Percentiles rank a stretch among this genome's conserved stretches.
Evolutionary conservation across 331 rosid genomes (phyloP).

Genomic region (Quercus phellos): DNA sequence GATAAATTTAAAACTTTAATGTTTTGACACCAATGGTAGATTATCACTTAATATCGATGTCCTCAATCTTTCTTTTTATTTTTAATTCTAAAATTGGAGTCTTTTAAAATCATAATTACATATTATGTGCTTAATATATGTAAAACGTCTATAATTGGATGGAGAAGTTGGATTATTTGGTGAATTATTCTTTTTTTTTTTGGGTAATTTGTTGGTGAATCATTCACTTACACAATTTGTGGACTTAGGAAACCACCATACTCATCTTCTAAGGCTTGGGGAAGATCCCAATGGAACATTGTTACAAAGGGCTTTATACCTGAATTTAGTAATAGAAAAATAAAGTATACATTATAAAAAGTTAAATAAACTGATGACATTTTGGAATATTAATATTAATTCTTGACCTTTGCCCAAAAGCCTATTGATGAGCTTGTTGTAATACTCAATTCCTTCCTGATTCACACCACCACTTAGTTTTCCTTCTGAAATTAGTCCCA

Average conservation of each 20-base stretch:
- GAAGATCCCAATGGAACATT: not conserved
- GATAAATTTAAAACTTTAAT: not conserved
- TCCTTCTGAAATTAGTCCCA: slow-evolving; percentile 25
- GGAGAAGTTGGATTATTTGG: no score
- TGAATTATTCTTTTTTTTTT: not conserved
- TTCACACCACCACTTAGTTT: slow-evolving; percentile 29
- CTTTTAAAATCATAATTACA: slow-evolving; percentile 20
- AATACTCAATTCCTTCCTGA: slow-evolving; percentile 18
- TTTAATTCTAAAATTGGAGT: not conserved
- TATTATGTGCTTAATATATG: not conserved
- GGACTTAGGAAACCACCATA: not conserved
- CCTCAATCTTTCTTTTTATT: not conserved
- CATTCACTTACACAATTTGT: not conserved
- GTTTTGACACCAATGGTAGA: not conserved
- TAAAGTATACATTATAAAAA: not conserved
- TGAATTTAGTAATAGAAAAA: not conserved
- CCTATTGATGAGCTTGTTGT: slow-evolving; percentile 33
- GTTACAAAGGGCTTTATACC: not conserved
- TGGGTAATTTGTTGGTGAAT: not conserved
- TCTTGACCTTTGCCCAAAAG: slow-evolving; percentile 24
- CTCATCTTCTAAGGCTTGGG: not conserved
- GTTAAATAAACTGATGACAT: not conserved
- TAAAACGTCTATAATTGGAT: not conserved
- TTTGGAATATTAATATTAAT: not conserved
- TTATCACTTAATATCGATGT: no score